Conservation (phyloP, 192 early-diverging fungal species). For the Rhizophagus prolifer region DNA sequence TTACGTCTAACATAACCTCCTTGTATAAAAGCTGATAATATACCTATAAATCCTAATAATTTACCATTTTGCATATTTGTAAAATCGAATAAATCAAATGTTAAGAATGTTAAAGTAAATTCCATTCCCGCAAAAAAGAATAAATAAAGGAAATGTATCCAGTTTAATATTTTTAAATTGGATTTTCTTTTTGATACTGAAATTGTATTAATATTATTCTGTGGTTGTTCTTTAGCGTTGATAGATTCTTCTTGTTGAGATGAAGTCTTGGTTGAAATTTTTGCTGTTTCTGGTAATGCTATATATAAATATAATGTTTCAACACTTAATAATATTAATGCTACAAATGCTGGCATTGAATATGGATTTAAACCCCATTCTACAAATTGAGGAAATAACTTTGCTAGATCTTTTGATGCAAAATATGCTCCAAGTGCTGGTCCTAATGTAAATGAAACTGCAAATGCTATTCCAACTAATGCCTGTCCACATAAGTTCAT, state of each 20-base stretch:
- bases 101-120: constrained; percentile 96
- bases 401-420: constrained; percentile 54
- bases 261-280: constrained; percentile 17
- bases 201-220: not conserved
- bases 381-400: constrained; percentile 40
- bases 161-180: constrained; percentile 56
- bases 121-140: constrained; percentile 98
- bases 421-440: constrained; percentile 87
- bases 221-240: constrained; percentile 29
- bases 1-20: constrained; percentile 89
- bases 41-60: constrained; percentile 84
- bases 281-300: constrained; percentile 75
- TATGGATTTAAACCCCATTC: constrained; percentile 65
- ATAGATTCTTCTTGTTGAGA: constrained; percentile 12
- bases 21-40: constrained; percentile 85
- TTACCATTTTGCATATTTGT: constrained; percentile 85
- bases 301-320: constrained; percentile 80
- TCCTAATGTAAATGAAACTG: constrained; percentile 92
- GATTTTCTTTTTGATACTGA: constrained; percentile 26
- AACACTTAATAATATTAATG: constrained; percentile 74
- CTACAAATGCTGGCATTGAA: constrained; percentile 86
- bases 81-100: constrained; percentile 88
- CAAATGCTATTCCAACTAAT: constrained; percentile 95
- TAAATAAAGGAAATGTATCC: constrained; percentile 82
- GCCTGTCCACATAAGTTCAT: constrained; percentile 64